Evolutionary conservation across 2,329 filamentous ascomycete species (phyloP).

Genomic region (Boeremia lycopersici): DNA sequence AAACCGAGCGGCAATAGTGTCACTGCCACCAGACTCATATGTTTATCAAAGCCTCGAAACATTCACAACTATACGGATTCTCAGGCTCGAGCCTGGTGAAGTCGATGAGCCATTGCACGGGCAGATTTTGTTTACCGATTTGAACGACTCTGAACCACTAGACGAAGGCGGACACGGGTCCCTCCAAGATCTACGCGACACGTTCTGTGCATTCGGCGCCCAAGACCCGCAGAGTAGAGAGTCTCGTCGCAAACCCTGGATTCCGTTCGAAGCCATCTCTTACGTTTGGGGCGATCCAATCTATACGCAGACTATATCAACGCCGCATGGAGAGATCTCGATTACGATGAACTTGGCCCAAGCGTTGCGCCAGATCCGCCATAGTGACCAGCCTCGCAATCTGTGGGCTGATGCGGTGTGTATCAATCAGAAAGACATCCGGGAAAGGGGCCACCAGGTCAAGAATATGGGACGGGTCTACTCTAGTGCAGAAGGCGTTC

Average conservation of each 20-base stretch:
- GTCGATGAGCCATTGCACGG: not conserved
- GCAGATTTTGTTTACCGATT: not conserved
- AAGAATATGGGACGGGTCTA: slow-evolving; percentile 14
- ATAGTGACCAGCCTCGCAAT: not conserved
- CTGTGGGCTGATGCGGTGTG: slow-evolving; percentile 17
- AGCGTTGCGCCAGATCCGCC: not conserved
- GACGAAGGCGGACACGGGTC: not conserved
- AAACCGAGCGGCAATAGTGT: not conserved
- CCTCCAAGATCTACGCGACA: not conserved
- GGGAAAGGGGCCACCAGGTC: slow-evolving; percentile 9
- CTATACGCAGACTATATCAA: not conserved
- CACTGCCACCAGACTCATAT: not conserved
- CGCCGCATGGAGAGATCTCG: not conserved
- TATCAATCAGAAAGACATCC: slow-evolving; percentile 16
- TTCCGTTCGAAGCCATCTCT: not conserved
- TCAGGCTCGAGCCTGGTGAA: not conserved
- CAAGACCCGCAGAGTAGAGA: not conserved
- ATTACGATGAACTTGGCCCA: not conserved
- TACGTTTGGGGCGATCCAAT: not conserved
- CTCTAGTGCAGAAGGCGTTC: not conserved
- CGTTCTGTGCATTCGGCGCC: not conserved
- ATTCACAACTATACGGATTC: not conserved
- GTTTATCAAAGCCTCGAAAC: not conserved
- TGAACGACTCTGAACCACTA: not conserved
- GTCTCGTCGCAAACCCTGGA: not conserved